These are phyloP conservation scores for Lentinula novae-zelandiae DNA, from an alignment of 1,284 basidiomycete species.

Conservation along the genomic window DNA sequence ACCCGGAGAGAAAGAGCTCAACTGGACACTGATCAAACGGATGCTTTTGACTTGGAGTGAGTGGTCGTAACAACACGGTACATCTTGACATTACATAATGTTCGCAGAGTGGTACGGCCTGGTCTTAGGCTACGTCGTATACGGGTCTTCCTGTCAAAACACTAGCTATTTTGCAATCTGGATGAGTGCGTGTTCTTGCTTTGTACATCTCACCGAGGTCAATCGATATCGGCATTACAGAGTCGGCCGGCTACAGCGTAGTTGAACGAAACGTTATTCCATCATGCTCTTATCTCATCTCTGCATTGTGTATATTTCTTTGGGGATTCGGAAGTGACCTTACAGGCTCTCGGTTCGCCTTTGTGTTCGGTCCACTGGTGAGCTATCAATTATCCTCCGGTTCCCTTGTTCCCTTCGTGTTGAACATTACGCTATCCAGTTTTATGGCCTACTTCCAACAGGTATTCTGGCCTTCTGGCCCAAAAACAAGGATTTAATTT, in stretches of 20 bases:
- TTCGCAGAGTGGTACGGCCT: constrained; percentile 21
- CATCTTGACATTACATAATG: neutral
- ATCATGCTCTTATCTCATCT: constrained; percentile 20
- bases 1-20: constrained; percentile 17
- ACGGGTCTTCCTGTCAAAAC: constrained; percentile 21
- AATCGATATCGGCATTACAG: constrained; percentile 6
- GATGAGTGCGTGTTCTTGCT: constrained; percentile 15
- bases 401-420: neutral
- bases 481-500: constrained; percentile 18
- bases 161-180: constrained; percentile 23
- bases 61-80: neutral
- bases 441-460: constrained; percentile 22
- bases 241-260: constrained; percentile 20
- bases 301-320: constrained; percentile 20
- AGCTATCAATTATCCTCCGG: neutral
- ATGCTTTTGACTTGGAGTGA: constrained; percentile 20
- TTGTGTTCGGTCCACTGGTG: constrained; percentile 22
- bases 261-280: constrained; percentile 21
- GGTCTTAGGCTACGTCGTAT: constrained; percentile 22
- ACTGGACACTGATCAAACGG: constrained; percentile 19
- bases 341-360: constrained; percentile 22
- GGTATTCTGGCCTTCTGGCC: constrained; percentile 24
- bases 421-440: neutral
- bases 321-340: constrained; percentile 24
- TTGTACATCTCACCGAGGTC: neutral